Conservation (phyloP, 164 flowering plant genomes). For the Chimonanthus salicifolius region DNA sequence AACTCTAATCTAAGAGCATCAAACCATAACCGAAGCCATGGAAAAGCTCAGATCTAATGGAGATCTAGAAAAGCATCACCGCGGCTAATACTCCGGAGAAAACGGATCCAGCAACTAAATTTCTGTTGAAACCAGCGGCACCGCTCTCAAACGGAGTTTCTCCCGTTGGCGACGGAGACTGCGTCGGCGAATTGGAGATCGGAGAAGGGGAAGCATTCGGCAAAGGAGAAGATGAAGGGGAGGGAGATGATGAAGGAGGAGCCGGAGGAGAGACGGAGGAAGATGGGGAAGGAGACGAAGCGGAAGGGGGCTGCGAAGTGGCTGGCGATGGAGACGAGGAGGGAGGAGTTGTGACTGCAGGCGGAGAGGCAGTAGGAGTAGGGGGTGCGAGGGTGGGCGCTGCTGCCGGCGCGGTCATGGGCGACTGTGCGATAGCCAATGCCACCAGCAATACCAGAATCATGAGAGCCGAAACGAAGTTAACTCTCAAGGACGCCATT, state of each 20-base stretch:
- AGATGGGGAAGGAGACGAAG: not conserved
- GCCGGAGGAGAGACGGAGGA: not conserved
- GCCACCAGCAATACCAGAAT: constrained; percentile 2
- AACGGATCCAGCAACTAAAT: not conserved
- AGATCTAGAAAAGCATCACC: not conserved
- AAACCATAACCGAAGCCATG: not conserved
- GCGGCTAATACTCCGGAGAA: not conserved
- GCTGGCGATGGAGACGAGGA: not conserved
- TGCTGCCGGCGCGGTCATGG: constrained; percentile 5
- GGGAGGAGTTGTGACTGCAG: not conserved
- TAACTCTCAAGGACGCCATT: too few relatives aligned
- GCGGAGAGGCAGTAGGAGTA: not conserved
- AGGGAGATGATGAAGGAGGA: constrained; percentile 2
- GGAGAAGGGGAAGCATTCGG: not conserved
- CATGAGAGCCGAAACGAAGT: not conserved
- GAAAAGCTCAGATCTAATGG: not conserved
- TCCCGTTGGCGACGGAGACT: not conserved
- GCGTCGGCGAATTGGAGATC: not conserved
- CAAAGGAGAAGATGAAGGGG: not conserved
- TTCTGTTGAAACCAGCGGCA: not conserved
- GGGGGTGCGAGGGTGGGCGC: not conserved
- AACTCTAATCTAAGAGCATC: not conserved
- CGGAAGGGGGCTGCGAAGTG: not conserved
- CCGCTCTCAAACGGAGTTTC: not conserved
- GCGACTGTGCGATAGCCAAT: constrained; percentile 5